phyloP scores from a whole-genome alignment of 2,329 filamentous ascomycete genomes.

The Karstenula rhodostoma region DNA sequence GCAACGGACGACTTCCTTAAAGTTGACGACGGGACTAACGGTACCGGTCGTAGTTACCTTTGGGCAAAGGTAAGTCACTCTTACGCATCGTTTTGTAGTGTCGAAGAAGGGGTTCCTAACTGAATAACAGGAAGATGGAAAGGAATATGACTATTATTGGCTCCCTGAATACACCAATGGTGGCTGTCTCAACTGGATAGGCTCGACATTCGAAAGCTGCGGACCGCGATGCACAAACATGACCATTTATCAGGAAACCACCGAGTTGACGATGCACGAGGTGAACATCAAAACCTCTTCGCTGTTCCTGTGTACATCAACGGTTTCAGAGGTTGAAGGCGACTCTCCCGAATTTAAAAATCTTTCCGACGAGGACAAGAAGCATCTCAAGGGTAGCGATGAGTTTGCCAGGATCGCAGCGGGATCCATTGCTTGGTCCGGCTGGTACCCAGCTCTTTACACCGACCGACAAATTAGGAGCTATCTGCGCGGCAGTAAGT shows the following conservation, averaged over 20 bases:
- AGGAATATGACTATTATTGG: slow-evolving; percentile 25
- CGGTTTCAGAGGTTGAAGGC: slow-evolving; percentile 22
- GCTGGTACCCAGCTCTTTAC: slow-evolving; percentile 24
- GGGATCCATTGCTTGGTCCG: slow-evolving; percentile 45
- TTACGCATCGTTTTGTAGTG: background rate
- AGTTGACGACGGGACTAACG: background rate
- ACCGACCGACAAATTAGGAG: slow-evolving; percentile 25
- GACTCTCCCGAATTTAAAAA: slow-evolving; percentile 32
- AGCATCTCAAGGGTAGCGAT: slow-evolving; percentile 36
- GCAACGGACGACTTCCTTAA: background rate
- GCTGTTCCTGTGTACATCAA: slow-evolving; percentile 43
- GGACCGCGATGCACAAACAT: slow-evolving; percentile 46
- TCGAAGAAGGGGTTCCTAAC: background rate
- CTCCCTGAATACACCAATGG: slow-evolving; percentile 29
- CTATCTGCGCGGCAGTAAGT: slow-evolving; percentile 36
- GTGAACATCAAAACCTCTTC: slow-evolving; percentile 20
- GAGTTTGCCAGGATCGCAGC: slow-evolving; percentile 40
- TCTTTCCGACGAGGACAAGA: slow-evolving; percentile 21
- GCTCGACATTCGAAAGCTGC: slow-evolving; percentile 25
- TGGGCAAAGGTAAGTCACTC: slow-evolving; percentile 22
- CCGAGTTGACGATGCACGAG: background rate
- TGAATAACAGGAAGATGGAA: slow-evolving; percentile 11
- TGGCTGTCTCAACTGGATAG: slow-evolving; percentile 37
- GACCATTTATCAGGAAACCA: slow-evolving; percentile 36
- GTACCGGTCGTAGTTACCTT: slow-evolving; percentile 19